Conservation (phyloP, 148 eudicot genomes). For the Cornus kousa region DNA sequence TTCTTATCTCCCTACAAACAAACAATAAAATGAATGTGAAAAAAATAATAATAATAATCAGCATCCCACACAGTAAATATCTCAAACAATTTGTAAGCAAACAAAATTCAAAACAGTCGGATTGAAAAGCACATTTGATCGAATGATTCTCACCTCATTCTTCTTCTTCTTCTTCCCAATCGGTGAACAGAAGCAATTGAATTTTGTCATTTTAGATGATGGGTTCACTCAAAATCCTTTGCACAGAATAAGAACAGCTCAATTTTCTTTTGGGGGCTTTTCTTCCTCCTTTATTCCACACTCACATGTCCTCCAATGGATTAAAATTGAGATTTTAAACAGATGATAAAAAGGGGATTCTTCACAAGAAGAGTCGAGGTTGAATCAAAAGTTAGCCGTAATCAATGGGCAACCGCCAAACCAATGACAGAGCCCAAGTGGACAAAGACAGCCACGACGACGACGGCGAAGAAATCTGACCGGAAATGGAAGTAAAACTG, state of each 20-base stretch:
- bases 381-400: constrained; percentile 63
- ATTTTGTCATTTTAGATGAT: constrained; percentile 35
- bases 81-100: neutral
- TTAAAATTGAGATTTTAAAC: neutral
- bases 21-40: neutral
- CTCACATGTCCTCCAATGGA: constrained; percentile 10
- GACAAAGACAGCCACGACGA: neutral
- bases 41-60: neutral
- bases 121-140: constrained; percentile 6
- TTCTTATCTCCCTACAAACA: constrained; percentile 38
- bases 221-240: constrained; percentile 4
- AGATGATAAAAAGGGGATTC: constrained; percentile 6
- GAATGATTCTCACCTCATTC: constrained; percentile 44
- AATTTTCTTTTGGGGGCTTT: neutral
- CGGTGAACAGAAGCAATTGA: constrained; percentile 48
- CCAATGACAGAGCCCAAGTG: constrained; percentile 34
- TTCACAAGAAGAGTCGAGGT: constrained; percentile 18
- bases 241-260: neutral
- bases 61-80: too few species aligned
- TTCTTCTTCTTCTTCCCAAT: constrained; percentile 56
- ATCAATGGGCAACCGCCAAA: constrained; percentile 71
- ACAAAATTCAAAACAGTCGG: neutral
- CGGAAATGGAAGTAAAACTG: constrained; percentile 21
- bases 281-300: too few species aligned
- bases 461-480: constrained; percentile 2